Evolutionary conservation across 306 rosid genomes (phyloP).

Genomic region (Fragaria ananassa): DNA sequence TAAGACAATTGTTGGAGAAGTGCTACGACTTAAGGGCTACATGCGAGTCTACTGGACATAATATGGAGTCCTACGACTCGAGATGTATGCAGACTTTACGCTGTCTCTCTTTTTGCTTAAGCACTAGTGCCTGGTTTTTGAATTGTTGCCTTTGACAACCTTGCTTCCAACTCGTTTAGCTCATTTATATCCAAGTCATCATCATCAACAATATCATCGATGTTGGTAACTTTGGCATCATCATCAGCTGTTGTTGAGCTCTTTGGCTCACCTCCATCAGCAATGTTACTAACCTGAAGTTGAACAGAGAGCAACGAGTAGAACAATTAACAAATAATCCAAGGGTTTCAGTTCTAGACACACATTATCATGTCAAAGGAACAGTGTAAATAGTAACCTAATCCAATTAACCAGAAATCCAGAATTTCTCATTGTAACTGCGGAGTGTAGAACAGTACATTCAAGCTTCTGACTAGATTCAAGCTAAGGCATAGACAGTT

Average conservation of each 20-base stretch:
- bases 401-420: neutral
- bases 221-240: conserved; percentile 20
- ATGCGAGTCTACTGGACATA: neutral
- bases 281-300: conserved; percentile 9
- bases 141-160: conserved; percentile 45
- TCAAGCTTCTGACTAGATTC: neutral
- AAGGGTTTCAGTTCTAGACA: neutral
- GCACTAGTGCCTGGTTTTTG: conserved; percentile 13
- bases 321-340: neutral
- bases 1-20: neutral
- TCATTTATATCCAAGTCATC: conserved; percentile 53
- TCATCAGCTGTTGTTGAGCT: conserved; percentile 34
- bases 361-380: neutral
- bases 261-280: conserved; percentile 24
- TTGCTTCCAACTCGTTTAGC: conserved; percentile 56
- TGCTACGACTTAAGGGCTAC: neutral
- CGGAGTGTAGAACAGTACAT: neutral
- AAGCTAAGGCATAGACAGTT: neutral
- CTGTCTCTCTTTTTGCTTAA: neutral
- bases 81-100: neutral
- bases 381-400: neutral
- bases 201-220: conserved; percentile 32
- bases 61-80: neutral
- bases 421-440: neutral
- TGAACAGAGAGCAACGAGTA: neutral